A percentile compares a stretch with the other conserved stretches of the same genome.
Conservation (phyloP, 805 yeast genomes). For the Wickerhamiella spandovensis region DNA sequence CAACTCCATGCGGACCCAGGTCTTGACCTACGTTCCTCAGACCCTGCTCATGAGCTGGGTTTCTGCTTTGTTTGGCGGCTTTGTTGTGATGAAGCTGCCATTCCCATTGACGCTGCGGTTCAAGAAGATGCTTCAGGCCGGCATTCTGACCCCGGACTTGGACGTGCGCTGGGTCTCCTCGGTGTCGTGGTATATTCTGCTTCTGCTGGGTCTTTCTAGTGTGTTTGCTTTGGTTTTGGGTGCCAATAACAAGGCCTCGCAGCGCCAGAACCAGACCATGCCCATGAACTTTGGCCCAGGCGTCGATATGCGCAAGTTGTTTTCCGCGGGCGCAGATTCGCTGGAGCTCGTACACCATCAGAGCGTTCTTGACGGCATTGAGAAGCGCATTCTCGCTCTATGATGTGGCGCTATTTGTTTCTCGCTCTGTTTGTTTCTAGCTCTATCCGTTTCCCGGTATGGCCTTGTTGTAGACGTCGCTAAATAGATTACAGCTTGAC, state of each 20-base stretch:
- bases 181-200: slow-evolving; percentile 90
- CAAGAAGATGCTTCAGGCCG: slow-evolving; percentile 83
- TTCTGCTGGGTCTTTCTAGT: slow-evolving; percentile 69
- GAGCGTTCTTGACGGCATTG: slow-evolving; percentile 45
- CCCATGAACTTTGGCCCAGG: slow-evolving; percentile 24
- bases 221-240: slow-evolving; percentile 60
- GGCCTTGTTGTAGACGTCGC: not conserved
- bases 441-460: not conserved
- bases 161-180: slow-evolving; percentile 89
- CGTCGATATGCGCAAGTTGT: slow-evolving; percentile 41
- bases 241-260: slow-evolving; percentile 20
- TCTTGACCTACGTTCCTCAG: slow-evolving; percentile 80
- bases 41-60: slow-evolving; percentile 95
- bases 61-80: slow-evolving; percentile 83
- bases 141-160: slow-evolving; percentile 70
- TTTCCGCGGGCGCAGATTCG: slow-evolving; percentile 60
- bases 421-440: not conserved
- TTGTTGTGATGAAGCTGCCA: slow-evolving; percentile 75
- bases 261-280: slow-evolving; percentile 14
- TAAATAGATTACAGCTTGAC: not conserved
- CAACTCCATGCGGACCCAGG: slow-evolving; percentile 65
- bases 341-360: slow-evolving; percentile 49
- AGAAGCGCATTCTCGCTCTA: slow-evolving; percentile 32
- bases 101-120: slow-evolving; percentile 83
- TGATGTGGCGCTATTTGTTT: no score